Evolutionary conservation across 306 rosid species (phyloP), one percentile per base, ranked within the genome.

Genomic region (Castanospermum australe): DNA sequence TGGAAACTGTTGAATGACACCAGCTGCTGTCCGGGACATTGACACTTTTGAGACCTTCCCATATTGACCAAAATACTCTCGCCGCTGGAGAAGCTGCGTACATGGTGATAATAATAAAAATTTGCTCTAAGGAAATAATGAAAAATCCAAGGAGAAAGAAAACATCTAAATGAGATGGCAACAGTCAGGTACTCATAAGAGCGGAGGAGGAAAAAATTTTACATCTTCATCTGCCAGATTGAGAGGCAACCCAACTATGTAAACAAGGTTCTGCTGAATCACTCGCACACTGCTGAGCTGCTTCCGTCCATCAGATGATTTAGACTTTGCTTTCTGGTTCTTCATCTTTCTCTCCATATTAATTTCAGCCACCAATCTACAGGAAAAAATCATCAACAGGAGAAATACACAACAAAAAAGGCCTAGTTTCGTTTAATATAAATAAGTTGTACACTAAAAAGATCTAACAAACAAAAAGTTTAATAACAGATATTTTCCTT

Each of bases 1-100:
- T 35, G 95, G 97, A 91, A 91, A 93, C 85, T 93, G 99, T 72
- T 96, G 99, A 87, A 96, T 89, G 79, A 90, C 88, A 28, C 99
- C 99, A 83, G 97, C 88, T 28, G 99, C 93, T 0, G 99, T 96
- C 80, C 99, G 92, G 63, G 98, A 93, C 98, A 96, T 96, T 4
- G 99, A 96, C 50, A 96, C 99, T 87, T 96, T 96, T 66, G 91
- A 86, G 82, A 96, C 98, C 91, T 93, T 93, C 73, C 99, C 99
- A 84, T 96, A 96, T 88, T 93, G 99, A 86, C 93, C 92, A 90
- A 96, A 96, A 79, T 96, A 96, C 74, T 96, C 99, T 41, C 88
- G 84, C 24, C 79, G 89, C 80, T 96, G 97, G 66, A 96, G 94
- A 83, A 93, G 92, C 99, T 96, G 90, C 85, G 83, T 22, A 63